These are phyloP conservation scores for Sclerotinia trifoliorum DNA, from an alignment of 2,329 filamentous ascomycete genomes.

Conservation along the genomic window DNA sequence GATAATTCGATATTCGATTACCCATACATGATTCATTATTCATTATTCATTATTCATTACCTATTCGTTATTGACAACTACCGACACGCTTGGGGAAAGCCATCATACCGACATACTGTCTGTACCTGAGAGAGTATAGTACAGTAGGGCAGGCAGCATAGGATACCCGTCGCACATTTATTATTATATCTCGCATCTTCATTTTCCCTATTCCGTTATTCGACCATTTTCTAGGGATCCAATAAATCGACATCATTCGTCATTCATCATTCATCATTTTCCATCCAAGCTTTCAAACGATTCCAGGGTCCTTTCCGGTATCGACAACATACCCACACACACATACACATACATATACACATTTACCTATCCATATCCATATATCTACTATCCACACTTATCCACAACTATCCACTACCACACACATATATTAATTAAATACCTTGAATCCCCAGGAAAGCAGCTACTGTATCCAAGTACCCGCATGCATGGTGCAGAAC, in stretches of 20 bases:
- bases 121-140: neutral
- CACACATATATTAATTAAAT: neutral
- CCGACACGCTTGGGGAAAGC: neutral
- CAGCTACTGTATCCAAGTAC: neutral
- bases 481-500: conserved; percentile 25
- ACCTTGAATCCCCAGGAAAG: neutral
- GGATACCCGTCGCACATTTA: neutral
- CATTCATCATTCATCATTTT: neutral
- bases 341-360: neutral
- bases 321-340: neutral
- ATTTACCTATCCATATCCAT: neutral
- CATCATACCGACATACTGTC: neutral
- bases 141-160: neutral
- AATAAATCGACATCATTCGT: conserved; percentile 16
- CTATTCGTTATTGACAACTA: neutral
- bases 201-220: conserved; percentile 4
- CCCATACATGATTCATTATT: neutral
- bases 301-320: conserved; percentile 18
- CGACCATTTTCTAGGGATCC: neutral
- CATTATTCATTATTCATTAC: too few species aligned
- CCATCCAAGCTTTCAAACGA: too few species aligned
- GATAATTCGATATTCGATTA: neutral
- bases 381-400: conserved; percentile 6
- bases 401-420: neutral
- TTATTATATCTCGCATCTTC: neutral